Conservation (phyloP, 768 basidiomycete genomes). For the Candolleomyces efflorescens region DNA sequence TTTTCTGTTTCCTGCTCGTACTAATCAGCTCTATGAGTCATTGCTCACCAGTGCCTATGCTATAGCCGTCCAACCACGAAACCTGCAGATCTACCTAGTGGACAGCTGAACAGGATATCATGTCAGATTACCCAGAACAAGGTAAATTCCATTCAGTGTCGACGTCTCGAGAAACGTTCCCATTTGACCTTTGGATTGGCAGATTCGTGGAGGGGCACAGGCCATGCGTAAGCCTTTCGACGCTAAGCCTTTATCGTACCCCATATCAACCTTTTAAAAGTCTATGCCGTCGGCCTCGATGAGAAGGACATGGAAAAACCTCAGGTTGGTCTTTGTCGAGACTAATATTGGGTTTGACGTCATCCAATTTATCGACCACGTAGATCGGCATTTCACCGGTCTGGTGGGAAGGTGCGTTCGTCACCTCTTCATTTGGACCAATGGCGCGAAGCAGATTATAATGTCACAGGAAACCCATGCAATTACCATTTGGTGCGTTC, state of each 20-base stretch:
- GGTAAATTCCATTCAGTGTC: slow-evolving; percentile 35
- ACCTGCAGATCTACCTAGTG: slow-evolving; percentile 21
- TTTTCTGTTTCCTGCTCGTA: not conserved
- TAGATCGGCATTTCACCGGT: slow-evolving; percentile 86
- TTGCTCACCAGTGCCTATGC: slow-evolving; percentile 21
- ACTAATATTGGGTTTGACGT: slow-evolving; percentile 1
- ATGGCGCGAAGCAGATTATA: not conserved
- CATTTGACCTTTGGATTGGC: not conserved
- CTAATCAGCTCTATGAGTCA: not conserved
- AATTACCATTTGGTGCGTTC: slow-evolving; percentile 70
- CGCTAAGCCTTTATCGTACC: not conserved
- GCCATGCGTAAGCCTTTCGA: slow-evolving; percentile 65
- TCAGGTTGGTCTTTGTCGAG: slow-evolving; percentile 45
- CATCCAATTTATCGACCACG: slow-evolving; percentile 2
- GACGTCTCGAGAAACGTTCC: too few relatives aligned
- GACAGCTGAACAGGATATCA: slow-evolving; percentile 67
- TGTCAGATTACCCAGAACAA: slow-evolving; percentile 74
- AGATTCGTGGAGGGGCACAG: slow-evolving; percentile 69
- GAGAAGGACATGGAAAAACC: slow-evolving; percentile 84
- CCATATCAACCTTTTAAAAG: slow-evolving; percentile 27
- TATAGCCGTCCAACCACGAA: slow-evolving; percentile 31
- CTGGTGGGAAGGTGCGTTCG: slow-evolving; percentile 83
- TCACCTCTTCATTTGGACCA: not conserved
- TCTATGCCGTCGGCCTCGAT: slow-evolving; percentile 73
- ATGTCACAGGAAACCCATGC: slow-evolving; percentile 69